Evolutionary conservation across 2,329 filamentous ascomycete genomes (phyloP).

Genomic region (Exophiala sp.): DNA sequence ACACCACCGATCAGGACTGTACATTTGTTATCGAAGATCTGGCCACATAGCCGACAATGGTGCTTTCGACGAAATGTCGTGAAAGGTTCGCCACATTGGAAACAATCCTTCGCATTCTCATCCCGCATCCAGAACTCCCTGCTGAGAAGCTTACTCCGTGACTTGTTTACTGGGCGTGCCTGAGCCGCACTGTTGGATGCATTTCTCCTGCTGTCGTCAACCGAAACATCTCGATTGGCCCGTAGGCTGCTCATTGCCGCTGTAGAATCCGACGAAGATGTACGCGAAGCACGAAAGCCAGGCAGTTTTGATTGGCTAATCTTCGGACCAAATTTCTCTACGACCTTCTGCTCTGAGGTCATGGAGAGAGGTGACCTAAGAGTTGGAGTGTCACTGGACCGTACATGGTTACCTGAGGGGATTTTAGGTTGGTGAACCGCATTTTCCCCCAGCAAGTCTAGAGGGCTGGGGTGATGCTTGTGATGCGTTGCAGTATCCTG

Average conservation of each 20-base stretch:
- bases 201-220: slow-evolving; percentile 36
- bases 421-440: slow-evolving; percentile 4
- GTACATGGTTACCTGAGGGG: background rate
- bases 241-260: slow-evolving; percentile 3
- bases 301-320: slow-evolving; percentile 46
- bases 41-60: slow-evolving; percentile 91
- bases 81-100: slow-evolving; percentile 84
- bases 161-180: slow-evolving; percentile 52
- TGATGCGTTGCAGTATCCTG: slow-evolving; percentile 5
- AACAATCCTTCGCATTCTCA: slow-evolving; percentile 96
- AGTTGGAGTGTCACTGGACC: slow-evolving; percentile 5
- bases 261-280: slow-evolving; percentile 39
- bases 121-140: slow-evolving; percentile 99
- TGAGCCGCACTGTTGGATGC: slow-evolving; percentile 22
- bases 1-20: slow-evolving; percentile 86
- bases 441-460: slow-evolving; percentile 29
- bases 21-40: slow-evolving; percentile 96
- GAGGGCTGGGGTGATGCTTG: slow-evolving; percentile 29
- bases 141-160: slow-evolving; percentile 82
- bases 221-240: slow-evolving; percentile 1
- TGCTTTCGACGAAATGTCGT: slow-evolving; percentile 94
- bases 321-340: slow-evolving; percentile 36
- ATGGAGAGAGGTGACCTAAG: slow-evolving; percentile 22
- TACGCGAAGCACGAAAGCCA: slow-evolving; percentile 40
- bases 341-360: slow-evolving; percentile 19